Evolutionary conservation across 2,329 filamentous ascomycete species (phyloP).

Genomic region (Dendryphion nanum): DNA sequence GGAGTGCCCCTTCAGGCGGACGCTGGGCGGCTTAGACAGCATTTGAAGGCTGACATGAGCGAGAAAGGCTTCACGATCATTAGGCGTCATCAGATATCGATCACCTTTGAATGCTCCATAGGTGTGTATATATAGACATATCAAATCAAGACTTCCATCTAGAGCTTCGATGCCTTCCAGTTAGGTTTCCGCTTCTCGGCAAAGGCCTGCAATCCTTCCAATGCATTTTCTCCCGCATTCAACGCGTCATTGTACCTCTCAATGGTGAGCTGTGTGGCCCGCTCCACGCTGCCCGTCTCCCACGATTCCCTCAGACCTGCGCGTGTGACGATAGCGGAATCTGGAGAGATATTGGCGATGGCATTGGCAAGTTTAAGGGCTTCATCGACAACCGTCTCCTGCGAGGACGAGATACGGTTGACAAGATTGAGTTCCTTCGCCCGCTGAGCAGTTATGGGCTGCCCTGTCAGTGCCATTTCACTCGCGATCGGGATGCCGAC

Average conservation of each 20-base stretch:
- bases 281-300: constrained; percentile 36
- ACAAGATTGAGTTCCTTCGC: constrained; percentile 43
- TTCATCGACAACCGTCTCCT: constrained; percentile 34
- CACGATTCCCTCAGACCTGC: constrained; percentile 34
- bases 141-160: too few species aligned
- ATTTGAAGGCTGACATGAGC: too few species aligned
- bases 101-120: too few species aligned
- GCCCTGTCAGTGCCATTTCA: constrained; percentile 52
- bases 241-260: constrained; percentile 44
- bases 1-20: too few species aligned
- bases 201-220: constrained; percentile 53
- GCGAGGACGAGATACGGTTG: constrained; percentile 39
- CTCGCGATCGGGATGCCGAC: constrained; percentile 49
- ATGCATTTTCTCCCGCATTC: constrained; percentile 48
- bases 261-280: constrained; percentile 42
- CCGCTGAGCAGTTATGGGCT: constrained; percentile 46
- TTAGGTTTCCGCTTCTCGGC: constrained; percentile 50
- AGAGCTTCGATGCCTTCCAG: constrained; percentile 52
- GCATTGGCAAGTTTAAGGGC: constrained; percentile 36
- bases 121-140: too few species aligned
- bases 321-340: constrained; percentile 38
- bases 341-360: constrained; percentile 37
- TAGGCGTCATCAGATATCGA: too few species aligned
- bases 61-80: too few species aligned
- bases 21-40: too few species aligned